Conservation (phyloP, 2,329 filamentous ascomycete genomes). For the Amylocarpus encephaloides region DNA sequence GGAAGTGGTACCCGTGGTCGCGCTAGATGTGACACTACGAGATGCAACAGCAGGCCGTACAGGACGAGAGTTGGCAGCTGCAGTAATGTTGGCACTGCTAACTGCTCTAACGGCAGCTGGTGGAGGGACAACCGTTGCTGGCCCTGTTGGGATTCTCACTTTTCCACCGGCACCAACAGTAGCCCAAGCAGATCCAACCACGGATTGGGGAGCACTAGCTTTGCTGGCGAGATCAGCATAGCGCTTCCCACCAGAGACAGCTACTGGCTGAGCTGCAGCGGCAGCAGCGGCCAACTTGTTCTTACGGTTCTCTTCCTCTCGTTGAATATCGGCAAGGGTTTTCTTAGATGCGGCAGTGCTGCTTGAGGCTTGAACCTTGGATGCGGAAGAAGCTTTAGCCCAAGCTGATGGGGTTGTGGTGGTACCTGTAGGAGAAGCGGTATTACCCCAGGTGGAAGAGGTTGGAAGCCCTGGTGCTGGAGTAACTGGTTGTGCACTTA, state of each 20-base stretch:
- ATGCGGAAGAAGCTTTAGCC: conserved; percentile 40
- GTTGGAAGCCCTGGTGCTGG: conserved; percentile 77
- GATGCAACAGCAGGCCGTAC: conserved; percentile 48
- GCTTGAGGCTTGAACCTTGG: conserved; percentile 34
- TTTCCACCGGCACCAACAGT: conserved; percentile 94
- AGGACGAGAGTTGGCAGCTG: conserved; percentile 27
- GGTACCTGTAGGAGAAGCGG: conserved; percentile 29
- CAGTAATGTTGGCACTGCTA: conserved; percentile 23
- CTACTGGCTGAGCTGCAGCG: conserved; percentile 32
- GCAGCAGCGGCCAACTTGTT: conserved; percentile 48
- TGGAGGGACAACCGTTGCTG: conserved; percentile 43
- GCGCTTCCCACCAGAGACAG: conserved; percentile 61
- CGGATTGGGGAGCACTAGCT: conserved; percentile 39
- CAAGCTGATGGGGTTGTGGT: conserved; percentile 34
- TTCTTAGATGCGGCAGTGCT: conserved; percentile 57
- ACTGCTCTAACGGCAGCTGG: conserved; percentile 39
- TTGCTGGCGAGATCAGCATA: conserved; percentile 94
- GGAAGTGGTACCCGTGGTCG: conserved; percentile 28
- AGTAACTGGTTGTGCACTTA: conserved; percentile 53
- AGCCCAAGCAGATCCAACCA: conserved; percentile 67
- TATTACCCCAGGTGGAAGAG: conserved; percentile 69
- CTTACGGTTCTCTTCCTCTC: conserved; percentile 89
- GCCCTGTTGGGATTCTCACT: conserved; percentile 65
- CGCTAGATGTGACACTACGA: conserved; percentile 41
- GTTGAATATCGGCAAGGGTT: conserved; percentile 91